Conservation (phyloP, 2,329 filamentous ascomycete species). For the Colletotrichum sublineola region DNA sequence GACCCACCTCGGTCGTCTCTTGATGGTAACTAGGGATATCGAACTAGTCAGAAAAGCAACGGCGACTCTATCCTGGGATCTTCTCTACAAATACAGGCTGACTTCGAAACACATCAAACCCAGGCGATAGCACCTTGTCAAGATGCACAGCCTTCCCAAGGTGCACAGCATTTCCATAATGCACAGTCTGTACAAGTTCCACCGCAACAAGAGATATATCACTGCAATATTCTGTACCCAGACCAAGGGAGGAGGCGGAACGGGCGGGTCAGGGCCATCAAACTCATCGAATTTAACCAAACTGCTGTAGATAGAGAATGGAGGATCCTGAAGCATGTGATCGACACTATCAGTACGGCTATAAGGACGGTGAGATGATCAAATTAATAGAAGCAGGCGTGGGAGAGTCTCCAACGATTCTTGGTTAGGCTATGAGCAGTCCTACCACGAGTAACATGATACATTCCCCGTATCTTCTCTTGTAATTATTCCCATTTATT, state of each 20-base stretch:
- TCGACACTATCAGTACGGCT: not conserved
- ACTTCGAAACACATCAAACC: not conserved
- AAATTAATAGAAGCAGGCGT: not conserved
- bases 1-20: not conserved
- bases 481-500: not conserved
- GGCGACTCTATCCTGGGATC: not conserved
- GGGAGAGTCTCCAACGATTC: no score
- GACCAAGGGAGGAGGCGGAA: no score
- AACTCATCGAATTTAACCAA: not conserved
- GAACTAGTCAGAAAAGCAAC: not conserved
- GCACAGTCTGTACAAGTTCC: no score
- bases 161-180: no score
- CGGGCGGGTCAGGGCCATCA: not conserved
- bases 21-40: not conserved
- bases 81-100: not conserved
- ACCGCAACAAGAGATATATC: not conserved
- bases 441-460: not conserved
- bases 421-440: not conserved
- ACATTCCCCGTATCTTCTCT: not conserved
- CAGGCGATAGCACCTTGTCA: not conserved
- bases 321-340: not conserved
- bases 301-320: no score
- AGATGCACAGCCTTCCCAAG: not conserved
- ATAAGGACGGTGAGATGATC: not conserved
- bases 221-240: not conserved